These are phyloP conservation scores for Zygosaccharomyces rouxii DNA, from an alignment of 805 yeast genomes.

Conservation along the genomic window DNA sequence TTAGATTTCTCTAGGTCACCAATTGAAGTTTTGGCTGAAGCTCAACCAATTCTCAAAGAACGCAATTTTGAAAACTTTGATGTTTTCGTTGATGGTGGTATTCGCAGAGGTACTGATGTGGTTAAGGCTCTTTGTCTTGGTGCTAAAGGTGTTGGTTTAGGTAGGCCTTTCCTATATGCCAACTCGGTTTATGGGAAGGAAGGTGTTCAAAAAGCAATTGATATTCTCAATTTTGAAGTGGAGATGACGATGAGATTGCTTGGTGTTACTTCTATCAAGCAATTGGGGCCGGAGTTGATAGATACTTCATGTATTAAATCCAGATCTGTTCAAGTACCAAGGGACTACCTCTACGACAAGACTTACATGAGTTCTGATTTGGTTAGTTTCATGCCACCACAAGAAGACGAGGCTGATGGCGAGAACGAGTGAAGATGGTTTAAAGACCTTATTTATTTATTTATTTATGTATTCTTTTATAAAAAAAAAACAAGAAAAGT, in stretches of 20 bases:
- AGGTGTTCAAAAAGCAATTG: conserved; percentile 58
- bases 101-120: conserved; percentile 63
- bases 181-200: conserved; percentile 59
- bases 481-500: no score
- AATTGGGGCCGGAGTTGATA: conserved; percentile 56
- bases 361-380: conserved; percentile 55
- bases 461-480: conserved; percentile 1
- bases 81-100: conserved; percentile 64
- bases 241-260: conserved; percentile 74
- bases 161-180: conserved; percentile 63
- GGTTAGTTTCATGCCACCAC: conserved; percentile 44
- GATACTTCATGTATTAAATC: conserved; percentile 48
- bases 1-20: conserved; percentile 79
- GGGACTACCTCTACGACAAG: conserved; percentile 49
- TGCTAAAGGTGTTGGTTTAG: conserved; percentile 67
- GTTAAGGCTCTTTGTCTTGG: conserved; percentile 65
- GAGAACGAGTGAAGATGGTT: not conserved
- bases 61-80: conserved; percentile 49
- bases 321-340: conserved; percentile 43
- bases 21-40: conserved; percentile 68
- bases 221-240: conserved; percentile 63
- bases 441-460: not conserved
- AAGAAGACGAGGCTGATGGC: conserved; percentile 5
- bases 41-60: conserved; percentile 48
- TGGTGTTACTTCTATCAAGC: conserved; percentile 60